phyloP scores from a whole-genome alignment of 371 early-diverging fungal genomes.

The Coemansia sp. region DNA sequence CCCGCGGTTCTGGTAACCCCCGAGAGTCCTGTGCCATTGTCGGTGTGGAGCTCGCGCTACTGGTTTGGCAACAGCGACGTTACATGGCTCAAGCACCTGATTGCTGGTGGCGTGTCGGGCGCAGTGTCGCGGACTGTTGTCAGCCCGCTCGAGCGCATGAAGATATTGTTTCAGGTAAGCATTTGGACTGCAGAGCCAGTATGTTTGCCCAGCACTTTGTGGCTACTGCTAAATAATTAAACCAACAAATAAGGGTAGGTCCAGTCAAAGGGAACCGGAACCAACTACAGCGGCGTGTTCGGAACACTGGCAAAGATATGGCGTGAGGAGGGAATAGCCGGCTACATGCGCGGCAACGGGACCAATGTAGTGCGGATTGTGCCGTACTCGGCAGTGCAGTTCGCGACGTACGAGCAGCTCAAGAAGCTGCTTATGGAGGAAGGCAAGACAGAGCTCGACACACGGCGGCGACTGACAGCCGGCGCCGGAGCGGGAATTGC shows the following conservation, averaged over 20 bases:
- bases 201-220: background rate
- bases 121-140: constrained; percentile 89
- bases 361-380: constrained; percentile 89
- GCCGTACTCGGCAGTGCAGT: constrained; percentile 88
- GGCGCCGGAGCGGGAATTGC: constrained; percentile 84
- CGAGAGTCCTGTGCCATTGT: constrained; percentile 11
- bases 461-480: constrained; percentile 68
- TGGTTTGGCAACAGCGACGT: constrained; percentile 53
- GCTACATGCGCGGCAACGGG: constrained; percentile 90
- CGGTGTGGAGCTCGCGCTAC: constrained; percentile 51
- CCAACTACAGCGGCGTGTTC: constrained; percentile 68
- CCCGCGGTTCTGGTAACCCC: constrained; percentile 29
- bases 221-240: constrained; percentile 4
- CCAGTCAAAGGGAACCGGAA: constrained; percentile 64
- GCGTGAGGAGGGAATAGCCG: constrained; percentile 80
- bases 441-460: constrained; percentile 69
- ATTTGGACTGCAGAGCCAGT: background rate
- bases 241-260: constrained; percentile 54
- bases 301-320: constrained; percentile 79
- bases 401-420: constrained; percentile 78
- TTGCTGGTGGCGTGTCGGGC: constrained; percentile 89
- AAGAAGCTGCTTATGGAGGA: constrained; percentile 62
- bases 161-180: constrained; percentile 86
- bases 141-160: constrained; percentile 90
- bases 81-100: constrained; percentile 70